phyloP scores from a whole-genome alignment of 768 basidiomycete species.

The Suillus spraguei region DNA sequence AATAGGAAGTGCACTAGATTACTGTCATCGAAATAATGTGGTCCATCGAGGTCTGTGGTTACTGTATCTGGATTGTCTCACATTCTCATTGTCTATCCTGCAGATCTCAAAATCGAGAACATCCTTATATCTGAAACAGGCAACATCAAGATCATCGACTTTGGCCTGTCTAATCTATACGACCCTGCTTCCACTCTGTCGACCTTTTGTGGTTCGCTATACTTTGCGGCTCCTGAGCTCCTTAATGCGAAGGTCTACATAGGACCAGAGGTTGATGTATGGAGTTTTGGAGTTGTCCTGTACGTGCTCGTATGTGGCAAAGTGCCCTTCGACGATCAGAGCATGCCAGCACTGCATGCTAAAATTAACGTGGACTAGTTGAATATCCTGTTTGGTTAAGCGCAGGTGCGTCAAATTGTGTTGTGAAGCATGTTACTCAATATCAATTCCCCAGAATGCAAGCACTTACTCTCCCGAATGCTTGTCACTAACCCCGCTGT shows the following conservation, averaged over 20 bases:
- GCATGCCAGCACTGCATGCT: constrained; percentile 98
- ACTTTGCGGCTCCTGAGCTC: constrained; percentile 97
- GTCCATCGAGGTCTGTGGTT: constrained; percentile 80
- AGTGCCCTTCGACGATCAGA: constrained; percentile 98
- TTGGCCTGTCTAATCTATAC: constrained; percentile 95
- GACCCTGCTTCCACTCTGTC: constrained; percentile 80
- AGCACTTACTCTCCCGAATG: constrained; percentile 91
- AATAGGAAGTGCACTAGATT: constrained; percentile 94
- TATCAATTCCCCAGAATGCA: constrained; percentile 73
- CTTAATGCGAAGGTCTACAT: constrained; percentile 97
- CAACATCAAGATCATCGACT: constrained; percentile 99
- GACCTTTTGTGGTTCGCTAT: constrained; percentile 97
- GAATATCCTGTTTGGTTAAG: constrained; percentile 98
- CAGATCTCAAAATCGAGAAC: constrained; percentile 98
- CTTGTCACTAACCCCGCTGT: constrained; percentile 90
- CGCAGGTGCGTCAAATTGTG: constrained; percentile 58
- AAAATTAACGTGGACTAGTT: constrained; percentile 96
- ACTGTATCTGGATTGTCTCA: constrained; percentile 14
- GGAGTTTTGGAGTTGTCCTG: constrained; percentile 98
- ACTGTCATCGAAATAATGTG: constrained; percentile 96
- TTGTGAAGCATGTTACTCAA: constrained; percentile 7
- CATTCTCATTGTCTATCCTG: constrained; percentile 9
- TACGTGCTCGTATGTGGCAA: constrained; percentile 98
- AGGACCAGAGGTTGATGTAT: constrained; percentile 97
- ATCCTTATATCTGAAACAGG: constrained; percentile 98